Conservation (phyloP, 106 monocot species). For the Xerophyta viscosa region DNA sequence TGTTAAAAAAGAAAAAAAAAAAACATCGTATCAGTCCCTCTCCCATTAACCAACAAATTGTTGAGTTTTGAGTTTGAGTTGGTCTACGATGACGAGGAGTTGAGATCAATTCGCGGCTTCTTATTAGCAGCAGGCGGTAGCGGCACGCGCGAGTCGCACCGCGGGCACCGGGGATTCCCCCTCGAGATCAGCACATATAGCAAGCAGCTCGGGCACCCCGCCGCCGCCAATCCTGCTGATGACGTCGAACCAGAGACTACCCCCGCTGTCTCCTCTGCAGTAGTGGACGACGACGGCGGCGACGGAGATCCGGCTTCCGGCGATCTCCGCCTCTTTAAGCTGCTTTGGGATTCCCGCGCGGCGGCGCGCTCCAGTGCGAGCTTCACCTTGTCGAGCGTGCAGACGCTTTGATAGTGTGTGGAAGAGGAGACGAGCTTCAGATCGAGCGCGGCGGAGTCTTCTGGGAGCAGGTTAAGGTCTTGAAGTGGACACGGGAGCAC, state of each 20-base stretch:
- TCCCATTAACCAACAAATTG: no score
- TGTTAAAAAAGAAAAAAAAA: no score
- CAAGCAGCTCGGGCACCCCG: slow-evolving; percentile 68
- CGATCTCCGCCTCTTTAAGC: not conserved
- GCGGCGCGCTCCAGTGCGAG: slow-evolving; percentile 53
- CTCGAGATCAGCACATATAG: slow-evolving; percentile 64
- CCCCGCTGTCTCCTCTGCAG: not conserved
- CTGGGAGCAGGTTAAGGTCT: slow-evolving; percentile 37
- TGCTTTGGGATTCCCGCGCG: slow-evolving; percentile 2
- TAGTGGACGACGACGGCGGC: slow-evolving; percentile 8
- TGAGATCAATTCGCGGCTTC: slow-evolving; percentile 48
- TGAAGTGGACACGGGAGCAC: slow-evolving; percentile 10
- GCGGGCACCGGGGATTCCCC: slow-evolving; percentile 52
- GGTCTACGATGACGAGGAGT: no score
- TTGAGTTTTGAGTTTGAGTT: no score
- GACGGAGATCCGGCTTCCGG: slow-evolving; percentile 7
- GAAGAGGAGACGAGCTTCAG: slow-evolving; percentile 14
- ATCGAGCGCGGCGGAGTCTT: slow-evolving; percentile 17
- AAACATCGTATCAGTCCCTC: no score
- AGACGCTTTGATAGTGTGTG: slow-evolving; percentile 52
- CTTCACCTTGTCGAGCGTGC: slow-evolving; percentile 65
- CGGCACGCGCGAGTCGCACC: slow-evolving; percentile 48
- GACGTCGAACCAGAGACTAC: slow-evolving; percentile 11
- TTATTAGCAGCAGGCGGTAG: slow-evolving; percentile 10
- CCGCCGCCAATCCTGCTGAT: slow-evolving; percentile 27